phyloP scores from a whole-genome alignment of 495 filamentous ascomycete species.

The Penicillium argentinense region DNA sequence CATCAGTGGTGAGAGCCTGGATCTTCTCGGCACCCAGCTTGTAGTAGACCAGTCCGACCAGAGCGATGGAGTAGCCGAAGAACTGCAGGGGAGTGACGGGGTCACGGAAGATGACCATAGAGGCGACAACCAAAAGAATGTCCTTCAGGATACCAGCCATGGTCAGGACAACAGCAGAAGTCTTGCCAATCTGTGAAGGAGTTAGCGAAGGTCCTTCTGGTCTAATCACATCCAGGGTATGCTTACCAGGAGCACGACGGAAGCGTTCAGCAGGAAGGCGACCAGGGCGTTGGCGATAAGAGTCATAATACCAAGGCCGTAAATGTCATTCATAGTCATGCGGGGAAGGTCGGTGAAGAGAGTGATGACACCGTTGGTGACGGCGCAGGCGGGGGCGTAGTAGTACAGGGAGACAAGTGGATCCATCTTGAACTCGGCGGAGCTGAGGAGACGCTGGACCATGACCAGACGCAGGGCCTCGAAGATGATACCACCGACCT shows the following conservation, averaged over 20 bases:
- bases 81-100: slow-evolving; percentile 76
- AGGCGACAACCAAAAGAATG: slow-evolving; percentile 83
- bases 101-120: slow-evolving; percentile 83
- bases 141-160: slow-evolving; percentile 96
- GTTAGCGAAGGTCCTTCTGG: slow-evolving; percentile 29
- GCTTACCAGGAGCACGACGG: slow-evolving; percentile 85
- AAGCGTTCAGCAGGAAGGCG: slow-evolving; percentile 83
- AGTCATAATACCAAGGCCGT: slow-evolving; percentile 66
- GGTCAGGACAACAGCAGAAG: slow-evolving; percentile 88
- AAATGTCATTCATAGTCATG: slow-evolving; percentile 66
- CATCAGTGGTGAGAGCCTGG: slow-evolving; percentile 65
- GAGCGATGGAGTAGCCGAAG: slow-evolving; percentile 88
- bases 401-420: slow-evolving; percentile 91
- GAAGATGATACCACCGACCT: slow-evolving; percentile 74
- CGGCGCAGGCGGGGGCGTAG: slow-evolving; percentile 83
- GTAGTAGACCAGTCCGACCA: slow-evolving; percentile 86
- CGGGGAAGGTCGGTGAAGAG: slow-evolving; percentile 72
- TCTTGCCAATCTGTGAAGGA: slow-evolving; percentile 80
- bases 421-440: slow-evolving; percentile 92
- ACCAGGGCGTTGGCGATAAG: slow-evolving; percentile 76
- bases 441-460: slow-evolving; percentile 81
- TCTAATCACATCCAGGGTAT: too few species aligned
- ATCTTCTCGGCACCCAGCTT: slow-evolving; percentile 82
- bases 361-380: slow-evolving; percentile 74
- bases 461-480: slow-evolving; percentile 85